Conservation (phyloP, 805 yeast genomes). For the Starmerella potacharoeniae region DNA sequence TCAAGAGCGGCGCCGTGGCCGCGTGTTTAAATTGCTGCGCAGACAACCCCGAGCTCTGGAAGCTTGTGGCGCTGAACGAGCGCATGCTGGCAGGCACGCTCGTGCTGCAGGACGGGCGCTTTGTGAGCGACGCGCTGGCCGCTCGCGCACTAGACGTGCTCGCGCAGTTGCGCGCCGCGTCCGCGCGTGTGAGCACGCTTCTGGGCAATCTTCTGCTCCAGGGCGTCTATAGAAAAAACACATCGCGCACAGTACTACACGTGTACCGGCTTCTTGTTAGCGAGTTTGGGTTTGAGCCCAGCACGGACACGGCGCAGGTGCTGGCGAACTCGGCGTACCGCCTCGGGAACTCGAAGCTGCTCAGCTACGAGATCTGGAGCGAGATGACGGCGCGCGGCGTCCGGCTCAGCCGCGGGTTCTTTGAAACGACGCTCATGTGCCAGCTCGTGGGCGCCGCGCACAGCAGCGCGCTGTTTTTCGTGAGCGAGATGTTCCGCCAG, state of each 20-base stretch:
- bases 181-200: not conserved
- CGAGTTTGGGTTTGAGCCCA: slow-evolving; percentile 8
- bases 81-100: not conserved
- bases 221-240: slow-evolving; percentile 13
- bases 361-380: slow-evolving; percentile 21
- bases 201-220: slow-evolving; percentile 12
- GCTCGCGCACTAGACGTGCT: not conserved
- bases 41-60: not conserved
- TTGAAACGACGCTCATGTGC: slow-evolving; percentile 23
- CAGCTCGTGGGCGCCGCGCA: slow-evolving; percentile 22
- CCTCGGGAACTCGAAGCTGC: slow-evolving; percentile 26
- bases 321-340: slow-evolving; percentile 23
- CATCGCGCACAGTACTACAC: slow-evolving; percentile 18
- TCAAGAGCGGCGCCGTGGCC: slow-evolving; percentile 4
- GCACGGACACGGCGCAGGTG: slow-evolving; percentile 16
- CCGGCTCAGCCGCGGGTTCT: slow-evolving; percentile 18
- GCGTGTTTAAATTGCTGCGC: slow-evolving; percentile 11
- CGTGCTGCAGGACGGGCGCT: slow-evolving; percentile 6
- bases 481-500: slow-evolving; percentile 24
- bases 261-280: slow-evolving; percentile 10
- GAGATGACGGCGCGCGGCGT: slow-evolving; percentile 15
- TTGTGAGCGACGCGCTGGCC: slow-evolving; percentile 15
- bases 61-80: not conserved
- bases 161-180: not conserved
- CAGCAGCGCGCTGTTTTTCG: slow-evolving; percentile 18